phyloP scores from a whole-genome alignment of 495 filamentous ascomycete genomes.

The Thermochaetoides thermophila region DNA sequence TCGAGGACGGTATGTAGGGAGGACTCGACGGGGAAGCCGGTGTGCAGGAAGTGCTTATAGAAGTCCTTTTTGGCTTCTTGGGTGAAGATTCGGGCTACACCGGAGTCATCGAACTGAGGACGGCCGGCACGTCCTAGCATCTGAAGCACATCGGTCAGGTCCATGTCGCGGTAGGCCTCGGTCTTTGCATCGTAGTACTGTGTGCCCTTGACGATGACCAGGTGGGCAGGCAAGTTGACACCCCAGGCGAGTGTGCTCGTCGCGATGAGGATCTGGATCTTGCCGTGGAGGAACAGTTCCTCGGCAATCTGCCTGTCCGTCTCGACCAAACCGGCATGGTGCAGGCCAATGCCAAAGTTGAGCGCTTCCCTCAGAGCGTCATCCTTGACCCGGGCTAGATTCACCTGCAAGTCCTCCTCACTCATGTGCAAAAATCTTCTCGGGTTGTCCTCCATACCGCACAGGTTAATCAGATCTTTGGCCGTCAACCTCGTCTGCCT shows the following conservation, averaged over 20 bases:
- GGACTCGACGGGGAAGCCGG: conserved; percentile 94
- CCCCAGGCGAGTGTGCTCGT: conserved; percentile 97
- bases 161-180: conserved; percentile 97
- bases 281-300: conserved; percentile 92
- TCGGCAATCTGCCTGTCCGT: conserved; percentile 81
- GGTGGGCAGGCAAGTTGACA: conserved; percentile 92
- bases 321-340: conserved; percentile 94
- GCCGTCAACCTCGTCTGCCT: conserved; percentile 90
- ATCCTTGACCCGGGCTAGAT: conserved; percentile 77
- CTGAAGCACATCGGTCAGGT: conserved; percentile 93
- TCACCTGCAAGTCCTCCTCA: conserved; percentile 79
- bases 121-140: conserved; percentile 95
- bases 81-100: conserved; percentile 92
- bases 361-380: conserved; percentile 80
- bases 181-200: conserved; percentile 98
- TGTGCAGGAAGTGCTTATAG: conserved; percentile 98
- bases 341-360: conserved; percentile 90
- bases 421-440: conserved; percentile 84
- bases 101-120: conserved; percentile 90
- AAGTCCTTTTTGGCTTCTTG: conserved; percentile 98
- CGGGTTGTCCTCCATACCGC: conserved; percentile 96
- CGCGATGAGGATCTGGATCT: conserved; percentile 94
- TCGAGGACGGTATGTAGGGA: conserved; percentile 91
- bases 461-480: conserved; percentile 90
- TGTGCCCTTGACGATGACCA: conserved; percentile 96